phyloP scores from a whole-genome alignment of 139 green algal genomes.

The Zygnema circumcarinatum region DNA sequence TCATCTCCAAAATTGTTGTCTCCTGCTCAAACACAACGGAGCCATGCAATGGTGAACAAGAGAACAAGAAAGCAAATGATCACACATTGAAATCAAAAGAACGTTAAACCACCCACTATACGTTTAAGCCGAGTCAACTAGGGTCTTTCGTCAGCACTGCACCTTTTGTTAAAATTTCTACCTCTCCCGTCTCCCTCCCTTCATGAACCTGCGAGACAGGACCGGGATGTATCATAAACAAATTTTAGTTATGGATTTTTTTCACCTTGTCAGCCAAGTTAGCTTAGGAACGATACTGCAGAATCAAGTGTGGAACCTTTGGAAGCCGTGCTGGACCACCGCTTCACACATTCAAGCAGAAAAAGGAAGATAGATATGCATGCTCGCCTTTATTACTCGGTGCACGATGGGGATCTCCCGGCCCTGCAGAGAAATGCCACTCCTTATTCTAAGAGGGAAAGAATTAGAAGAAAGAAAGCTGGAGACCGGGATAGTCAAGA shows the following conservation, averaged over 20 bases:
- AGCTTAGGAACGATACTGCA: no score
- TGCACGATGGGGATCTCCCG: constrained; percentile 98
- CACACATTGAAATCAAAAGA: neutral
- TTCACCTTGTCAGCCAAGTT: no score
- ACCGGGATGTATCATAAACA: neutral
- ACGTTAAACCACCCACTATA: no score
- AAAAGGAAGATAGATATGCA: neutral
- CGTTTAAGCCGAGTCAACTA: no score
- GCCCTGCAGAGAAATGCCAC: constrained; percentile 45
- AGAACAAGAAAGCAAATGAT: constrained; percentile 29
- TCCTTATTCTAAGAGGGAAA: constrained; percentile 8
- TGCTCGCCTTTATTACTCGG: constrained; percentile 67
- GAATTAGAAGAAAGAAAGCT: constrained; percentile 3
- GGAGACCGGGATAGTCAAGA: no score
- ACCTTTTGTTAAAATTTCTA: constrained; percentile 90
- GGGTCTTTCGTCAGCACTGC: no score
- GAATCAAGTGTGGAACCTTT: no score
- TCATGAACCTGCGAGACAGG: constrained; percentile 80
- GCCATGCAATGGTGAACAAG: no score
- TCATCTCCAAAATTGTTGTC: constrained; percentile 98
- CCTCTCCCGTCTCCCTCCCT: constrained; percentile 7
- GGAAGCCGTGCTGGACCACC: no score
- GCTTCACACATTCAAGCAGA: no score
- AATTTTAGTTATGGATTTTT: no score
- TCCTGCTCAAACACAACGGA: constrained; percentile 60